Conservation (phyloP, 225 moss, liverwort and hornwort genomes). For the Neckera pumila region DNA sequence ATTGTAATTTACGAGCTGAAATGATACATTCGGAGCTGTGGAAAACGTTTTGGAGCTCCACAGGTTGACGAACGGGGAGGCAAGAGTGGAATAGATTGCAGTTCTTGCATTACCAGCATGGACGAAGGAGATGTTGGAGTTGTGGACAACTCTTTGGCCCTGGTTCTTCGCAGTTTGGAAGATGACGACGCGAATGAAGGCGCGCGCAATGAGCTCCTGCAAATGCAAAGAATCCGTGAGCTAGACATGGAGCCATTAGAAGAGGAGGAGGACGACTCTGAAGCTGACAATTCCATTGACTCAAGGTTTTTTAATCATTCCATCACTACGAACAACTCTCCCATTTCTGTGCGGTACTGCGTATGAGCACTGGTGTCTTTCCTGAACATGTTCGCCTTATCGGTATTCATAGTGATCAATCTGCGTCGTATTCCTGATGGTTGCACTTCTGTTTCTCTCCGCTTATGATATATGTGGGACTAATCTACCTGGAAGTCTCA, state of each 20-base stretch:
- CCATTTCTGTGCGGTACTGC: background rate
- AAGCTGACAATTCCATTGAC: conserved; percentile 49
- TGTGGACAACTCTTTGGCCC: conserved; percentile 26
- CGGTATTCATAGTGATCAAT: background rate
- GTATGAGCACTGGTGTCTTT: background rate
- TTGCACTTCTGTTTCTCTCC: background rate
- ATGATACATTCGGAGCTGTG: conserved; percentile 5
- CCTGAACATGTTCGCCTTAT: background rate
- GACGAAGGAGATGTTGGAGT: conserved; percentile 29
- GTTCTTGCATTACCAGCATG: conserved; percentile 6
- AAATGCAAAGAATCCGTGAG: conserved; percentile 58
- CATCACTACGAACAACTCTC: background rate
- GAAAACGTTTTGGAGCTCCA: background rate
- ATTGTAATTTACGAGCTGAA: background rate
- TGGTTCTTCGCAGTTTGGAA: conserved; percentile 5
- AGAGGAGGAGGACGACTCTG: conserved; percentile 84
- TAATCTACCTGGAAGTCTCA: background rate
- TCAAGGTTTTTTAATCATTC: conserved; percentile 37
- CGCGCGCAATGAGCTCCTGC: conserved; percentile 37
- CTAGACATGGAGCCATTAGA: conserved; percentile 78
- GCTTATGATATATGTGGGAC: background rate
- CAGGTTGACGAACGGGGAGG: conserved; percentile 1
- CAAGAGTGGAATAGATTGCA: conserved; percentile 3
- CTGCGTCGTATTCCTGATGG: background rate
- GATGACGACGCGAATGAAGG: background rate